Evolutionary conservation across 2,329 filamentous ascomycete species (phyloP).

Genomic region (Berkeleyomyces rouxiae): DNA sequence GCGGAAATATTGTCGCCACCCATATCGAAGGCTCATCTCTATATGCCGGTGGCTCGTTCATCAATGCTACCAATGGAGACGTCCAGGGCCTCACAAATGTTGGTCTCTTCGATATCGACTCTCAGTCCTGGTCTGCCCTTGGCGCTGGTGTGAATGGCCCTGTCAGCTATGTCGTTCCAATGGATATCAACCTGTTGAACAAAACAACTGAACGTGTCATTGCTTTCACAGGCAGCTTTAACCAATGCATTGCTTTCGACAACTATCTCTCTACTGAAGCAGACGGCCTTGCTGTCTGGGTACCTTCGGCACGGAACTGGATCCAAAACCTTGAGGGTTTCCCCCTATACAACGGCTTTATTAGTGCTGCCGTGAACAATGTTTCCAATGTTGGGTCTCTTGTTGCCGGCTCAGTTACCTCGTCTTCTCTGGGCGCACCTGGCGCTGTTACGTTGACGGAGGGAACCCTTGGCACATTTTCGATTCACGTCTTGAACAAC

Average conservation of each 20-base stretch:
- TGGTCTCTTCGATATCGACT: slow-evolving; percentile 54
- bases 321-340: slow-evolving; percentile 57
- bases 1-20: slow-evolving; percentile 60
- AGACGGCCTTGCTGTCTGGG: slow-evolving; percentile 77
- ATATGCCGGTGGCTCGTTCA: slow-evolving; percentile 77
- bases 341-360: slow-evolving; percentile 51
- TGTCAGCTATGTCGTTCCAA: slow-evolving; percentile 57
- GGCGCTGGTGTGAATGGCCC: slow-evolving; percentile 73
- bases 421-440: slow-evolving; percentile 53
- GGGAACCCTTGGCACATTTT: slow-evolving; percentile 36
- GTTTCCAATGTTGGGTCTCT: slow-evolving; percentile 47
- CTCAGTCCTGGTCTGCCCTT: slow-evolving; percentile 58
- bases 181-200: slow-evolving; percentile 61
- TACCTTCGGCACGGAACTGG: slow-evolving; percentile 75
- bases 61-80: slow-evolving; percentile 46
- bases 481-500: slow-evolving; percentile 35
- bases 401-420: slow-evolving; percentile 70
- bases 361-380: slow-evolving; percentile 53
- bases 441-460: slow-evolving; percentile 52
- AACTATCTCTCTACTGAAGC: slow-evolving; percentile 43
- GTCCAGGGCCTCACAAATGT: slow-evolving; percentile 55
- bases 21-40: slow-evolving; percentile 48
- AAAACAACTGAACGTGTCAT: slow-evolving; percentile 55
- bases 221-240: slow-evolving; percentile 66
- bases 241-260: slow-evolving; percentile 50